These are phyloP conservation scores for Plenodomus tracheiphilus DNA, from an alignment of 2,329 filamentous ascomycete species.

Conservation along the genomic window DNA sequence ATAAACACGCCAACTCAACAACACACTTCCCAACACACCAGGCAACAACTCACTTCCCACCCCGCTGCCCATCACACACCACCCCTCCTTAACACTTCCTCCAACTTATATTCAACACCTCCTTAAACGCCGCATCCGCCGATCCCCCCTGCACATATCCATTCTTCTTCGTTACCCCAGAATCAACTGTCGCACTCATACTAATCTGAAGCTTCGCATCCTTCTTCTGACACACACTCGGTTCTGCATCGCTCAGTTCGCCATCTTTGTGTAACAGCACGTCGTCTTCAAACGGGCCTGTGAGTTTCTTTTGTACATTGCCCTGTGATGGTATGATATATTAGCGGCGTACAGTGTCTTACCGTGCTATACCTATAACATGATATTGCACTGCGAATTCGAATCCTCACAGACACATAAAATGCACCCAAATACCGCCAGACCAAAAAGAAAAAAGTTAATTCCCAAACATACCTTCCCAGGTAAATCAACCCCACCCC, in stretches of 20 bases:
- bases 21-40: no score
- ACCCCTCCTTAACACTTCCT: slow-evolving; percentile 30
- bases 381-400: no score
- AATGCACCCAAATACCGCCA: no score
- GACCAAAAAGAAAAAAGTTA: no score
- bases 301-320: slow-evolving; percentile 27
- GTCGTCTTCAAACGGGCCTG: slow-evolving; percentile 25
- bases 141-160: slow-evolving; percentile 20
- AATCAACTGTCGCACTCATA: slow-evolving; percentile 22
- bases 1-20: no score
- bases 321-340: no score
- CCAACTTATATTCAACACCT: slow-evolving; percentile 29
- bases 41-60: neutral
- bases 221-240: slow-evolving; percentile 26
- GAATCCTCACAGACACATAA: no score
- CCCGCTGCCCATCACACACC: neutral
- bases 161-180: slow-evolving; percentile 8
- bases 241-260: slow-evolving; percentile 22
- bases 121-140: slow-evolving; percentile 18
- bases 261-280: slow-evolving; percentile 31
- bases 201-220: slow-evolving; percentile 28
- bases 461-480: slow-evolving; percentile 31
- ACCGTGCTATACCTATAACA: no score
- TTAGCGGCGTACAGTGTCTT: no score
- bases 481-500: slow-evolving; percentile 21